Evolutionary conservation across 2,329 filamentous ascomycete species (phyloP).

Genomic region (Ramularia collo-cygni): DNA sequence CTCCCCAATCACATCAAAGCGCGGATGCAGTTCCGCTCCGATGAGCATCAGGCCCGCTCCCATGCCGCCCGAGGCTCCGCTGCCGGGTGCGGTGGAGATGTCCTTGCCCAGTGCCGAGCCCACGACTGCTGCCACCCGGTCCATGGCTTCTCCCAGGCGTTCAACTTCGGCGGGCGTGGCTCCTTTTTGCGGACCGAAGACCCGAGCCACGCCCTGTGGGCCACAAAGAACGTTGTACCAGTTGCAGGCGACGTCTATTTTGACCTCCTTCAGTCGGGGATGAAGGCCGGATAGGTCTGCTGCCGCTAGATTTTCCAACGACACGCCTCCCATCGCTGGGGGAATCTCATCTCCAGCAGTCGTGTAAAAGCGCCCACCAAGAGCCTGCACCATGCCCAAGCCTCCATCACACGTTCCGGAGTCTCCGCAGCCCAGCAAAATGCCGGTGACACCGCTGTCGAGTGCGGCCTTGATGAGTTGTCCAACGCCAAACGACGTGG

Average conservation of each 20-base stretch:
- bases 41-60: slow-evolving; percentile 46
- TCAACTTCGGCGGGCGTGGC: slow-evolving; percentile 40
- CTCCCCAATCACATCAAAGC: slow-evolving; percentile 46
- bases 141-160: slow-evolving; percentile 38
- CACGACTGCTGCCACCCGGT: slow-evolving; percentile 36
- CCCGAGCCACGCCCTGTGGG: slow-evolving; percentile 41
- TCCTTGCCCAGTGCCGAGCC: slow-evolving; percentile 31
- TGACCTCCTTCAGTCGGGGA: slow-evolving; percentile 31
- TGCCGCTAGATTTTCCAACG: slow-evolving; percentile 32
- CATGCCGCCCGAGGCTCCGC: slow-evolving; percentile 48
- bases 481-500: slow-evolving; percentile 48
- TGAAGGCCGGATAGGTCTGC: slow-evolving; percentile 39
- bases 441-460: slow-evolving; percentile 39
- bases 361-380: slow-evolving; percentile 42
- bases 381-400: slow-evolving; percentile 48
- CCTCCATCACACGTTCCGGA: slow-evolving; percentile 50
- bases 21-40: slow-evolving; percentile 40
- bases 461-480: slow-evolving; percentile 43
- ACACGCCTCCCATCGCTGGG: slow-evolving; percentile 36
- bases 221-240: slow-evolving; percentile 48
- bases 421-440: slow-evolving; percentile 49
- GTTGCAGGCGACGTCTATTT: slow-evolving; percentile 47
- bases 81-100: slow-evolving; percentile 38
- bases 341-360: slow-evolving; percentile 33
- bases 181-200: slow-evolving; percentile 49